A percentile compares a stretch with the other conserved stretches of the same genome.
These are phyloP conservation scores for Zea mays DNA, from an alignment of 176 grass and related monocot genomes.

Conservation along the genomic window DNA sequence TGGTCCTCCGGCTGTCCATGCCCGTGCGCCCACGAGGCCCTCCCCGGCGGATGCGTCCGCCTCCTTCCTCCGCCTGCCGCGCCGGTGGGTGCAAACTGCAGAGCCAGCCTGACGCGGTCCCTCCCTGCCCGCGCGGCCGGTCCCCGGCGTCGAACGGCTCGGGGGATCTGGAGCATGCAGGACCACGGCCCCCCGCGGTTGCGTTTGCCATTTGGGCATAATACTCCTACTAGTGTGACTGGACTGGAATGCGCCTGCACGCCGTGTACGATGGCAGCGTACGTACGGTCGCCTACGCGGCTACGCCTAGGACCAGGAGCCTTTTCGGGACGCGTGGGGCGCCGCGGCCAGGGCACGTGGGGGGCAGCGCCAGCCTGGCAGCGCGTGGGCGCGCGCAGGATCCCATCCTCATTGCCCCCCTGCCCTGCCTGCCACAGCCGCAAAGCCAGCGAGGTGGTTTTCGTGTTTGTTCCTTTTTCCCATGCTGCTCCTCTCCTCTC, in stretches of 20 bases:
- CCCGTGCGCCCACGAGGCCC: too few relatives aligned
- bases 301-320: background rate
- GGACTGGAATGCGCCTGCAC: background rate
- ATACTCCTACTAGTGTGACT: background rate
- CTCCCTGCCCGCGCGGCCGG: background rate
- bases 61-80: background rate
- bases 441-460: background rate
- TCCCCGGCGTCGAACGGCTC: background rate
- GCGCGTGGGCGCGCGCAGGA: background rate
- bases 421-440: background rate
- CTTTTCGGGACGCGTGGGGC: background rate
- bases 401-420: background rate
- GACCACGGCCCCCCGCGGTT: background rate
- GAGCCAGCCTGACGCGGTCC: constrained; percentile 1
- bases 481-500: background rate
- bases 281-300: background rate
- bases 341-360: background rate
- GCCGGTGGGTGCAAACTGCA: background rate
- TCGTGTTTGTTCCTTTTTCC: background rate
- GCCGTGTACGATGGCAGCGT: background rate
- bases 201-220: background rate
- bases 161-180: background rate
- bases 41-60: background rate
- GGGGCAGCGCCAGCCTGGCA: constrained; percentile 20
- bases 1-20: background rate